Evolutionary conservation across 2,329 filamentous ascomycete genomes (phyloP), one percentile per base, ranked within the genome.

Genomic region (Ceratocystis papillata): DNA sequence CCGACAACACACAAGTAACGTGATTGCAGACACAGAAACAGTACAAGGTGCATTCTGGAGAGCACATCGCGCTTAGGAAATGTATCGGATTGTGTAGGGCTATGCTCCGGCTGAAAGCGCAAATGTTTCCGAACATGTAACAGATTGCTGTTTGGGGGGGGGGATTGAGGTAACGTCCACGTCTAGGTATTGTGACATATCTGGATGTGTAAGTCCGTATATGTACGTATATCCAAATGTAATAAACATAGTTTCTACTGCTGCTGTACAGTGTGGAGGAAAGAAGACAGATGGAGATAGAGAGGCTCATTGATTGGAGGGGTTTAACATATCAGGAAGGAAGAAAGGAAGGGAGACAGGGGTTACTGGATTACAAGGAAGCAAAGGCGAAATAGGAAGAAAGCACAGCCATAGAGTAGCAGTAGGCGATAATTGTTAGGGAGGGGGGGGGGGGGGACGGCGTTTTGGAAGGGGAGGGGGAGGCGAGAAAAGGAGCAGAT

Each of bases 101-200:
- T 15, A 41, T 62, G n/a, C 33, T 33, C 17, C 59, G 20, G n/a
- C 28, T 45, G n/a, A 41, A 41, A 62, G 33, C 20, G 59, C 3
- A 22, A 37, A n/a, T 61, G 59, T 61, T 61, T 61, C 30, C 59
- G 30, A 30, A 62, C 12, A 41, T 62, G 59, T 45, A 5, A 22
- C 46, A 50, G 46, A 50, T 62, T 62, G 41, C 33, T 12, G 7
- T 37, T 37, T 37, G 28, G 17, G 30, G 22, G 22, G 20, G 20
- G n/a, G n/a, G 1, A 37, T 22, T n/a, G 20, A 61, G 7, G 50
- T n/a, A 25, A 8, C 3, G 17, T 50, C 10, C n/a, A 8, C 22
- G 46, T 50, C 17, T 8, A 50, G 45, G 33, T 37, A 12, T 37
- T 37, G 10, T 37, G 33, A 10, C 46, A 22, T 50, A 22, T 22